A percentile compares a stretch with the other conserved stretches of the same genome.
Evolutionary conservation across 2,329 filamentous ascomycete genomes (phyloP).

Genomic region (Calonectria henricotiae): DNA sequence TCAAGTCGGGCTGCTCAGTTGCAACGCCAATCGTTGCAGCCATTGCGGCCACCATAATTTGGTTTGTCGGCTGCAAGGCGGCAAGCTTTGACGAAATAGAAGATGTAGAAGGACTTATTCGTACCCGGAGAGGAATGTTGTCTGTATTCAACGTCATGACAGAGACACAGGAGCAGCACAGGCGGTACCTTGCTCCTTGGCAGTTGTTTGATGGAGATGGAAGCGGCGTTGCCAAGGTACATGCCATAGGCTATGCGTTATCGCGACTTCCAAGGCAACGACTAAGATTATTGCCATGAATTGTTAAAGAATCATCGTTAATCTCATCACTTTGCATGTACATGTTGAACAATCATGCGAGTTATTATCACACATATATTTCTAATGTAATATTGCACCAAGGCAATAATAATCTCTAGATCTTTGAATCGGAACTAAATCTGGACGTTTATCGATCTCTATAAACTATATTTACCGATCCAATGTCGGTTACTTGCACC

Average conservation of each 20-base stretch:
- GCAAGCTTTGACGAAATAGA: background rate
- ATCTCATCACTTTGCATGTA: no score
- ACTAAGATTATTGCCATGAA: background rate
- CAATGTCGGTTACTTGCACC: background rate
- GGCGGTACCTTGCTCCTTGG: background rate
- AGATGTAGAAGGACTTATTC: background rate
- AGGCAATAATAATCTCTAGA: no score
- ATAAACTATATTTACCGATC: background rate
- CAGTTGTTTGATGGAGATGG: background rate
- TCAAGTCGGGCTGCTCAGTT: conserved; percentile 12
- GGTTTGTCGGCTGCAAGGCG: background rate
- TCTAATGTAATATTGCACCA: no score
- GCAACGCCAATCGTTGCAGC: conserved; percentile 11
- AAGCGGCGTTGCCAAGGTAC: background rate
- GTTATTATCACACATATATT: no score
- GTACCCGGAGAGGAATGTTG: background rate
- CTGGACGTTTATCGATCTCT: background rate
- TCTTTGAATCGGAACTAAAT: background rate
- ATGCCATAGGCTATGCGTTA: background rate
- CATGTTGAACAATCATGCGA: no score
- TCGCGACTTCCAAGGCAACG: background rate
- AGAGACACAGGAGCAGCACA: background rate
- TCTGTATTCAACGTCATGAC: background rate
- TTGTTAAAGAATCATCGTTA: no score
- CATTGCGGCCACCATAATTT: background rate